Base-by-base conservation (phyloP, 2,329 filamentous ascomycete genomes). In the Coniochaeta sp. region DNA sequence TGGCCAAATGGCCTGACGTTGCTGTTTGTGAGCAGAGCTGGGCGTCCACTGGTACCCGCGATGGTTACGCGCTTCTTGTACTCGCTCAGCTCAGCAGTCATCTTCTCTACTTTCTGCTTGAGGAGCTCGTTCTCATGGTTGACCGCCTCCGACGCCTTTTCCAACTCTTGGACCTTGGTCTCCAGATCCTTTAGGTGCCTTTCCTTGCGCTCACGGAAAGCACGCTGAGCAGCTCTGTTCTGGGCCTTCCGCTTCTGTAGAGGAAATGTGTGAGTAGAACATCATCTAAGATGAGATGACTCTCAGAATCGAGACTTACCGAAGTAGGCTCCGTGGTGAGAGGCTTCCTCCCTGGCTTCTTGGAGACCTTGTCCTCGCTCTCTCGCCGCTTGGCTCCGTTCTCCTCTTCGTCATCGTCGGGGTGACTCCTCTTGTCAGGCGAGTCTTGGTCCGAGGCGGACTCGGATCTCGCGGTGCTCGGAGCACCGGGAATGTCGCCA, bases 341-440 rank as follows among this genome's bases (percentile, higher is more conserved):
- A 22, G 93, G 95, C 80, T 99, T 99, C 64, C 95, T 86, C 57
- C 95, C 95, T 4, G 95, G 93, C 77, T 98, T 99, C 85, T 98
- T 98, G 26, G 91, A 86, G 50, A 88, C 81, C 76, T 95, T 96
- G 52, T 93, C 91, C 60, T 91, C 87, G 61, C 88, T 86, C 74
- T 96, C 92, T 62, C 90, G 85, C 65, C 91, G 85, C 79, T 93
- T 95, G 61, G 80, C 75, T 50, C 76, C 77, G 59, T 77, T 75
- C 30, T 75, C 73, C n/a, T 82, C 89, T 6, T 89, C 88, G 1
- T 86, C 86, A 34, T 87, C 85, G 56, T 89, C 87, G 0, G 87
- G 86, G 69, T 87, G 89, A 70, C 89, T 87, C 63, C 89, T 81
- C 78, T 93, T 93, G 61, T 89, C 87, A 8, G 80, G 79, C 40